Evolutionary conservation across 2,329 filamentous ascomycete genomes (phyloP), one percentile per base, ranked within the genome.

Genomic region (Phialophora verrucosa): DNA sequence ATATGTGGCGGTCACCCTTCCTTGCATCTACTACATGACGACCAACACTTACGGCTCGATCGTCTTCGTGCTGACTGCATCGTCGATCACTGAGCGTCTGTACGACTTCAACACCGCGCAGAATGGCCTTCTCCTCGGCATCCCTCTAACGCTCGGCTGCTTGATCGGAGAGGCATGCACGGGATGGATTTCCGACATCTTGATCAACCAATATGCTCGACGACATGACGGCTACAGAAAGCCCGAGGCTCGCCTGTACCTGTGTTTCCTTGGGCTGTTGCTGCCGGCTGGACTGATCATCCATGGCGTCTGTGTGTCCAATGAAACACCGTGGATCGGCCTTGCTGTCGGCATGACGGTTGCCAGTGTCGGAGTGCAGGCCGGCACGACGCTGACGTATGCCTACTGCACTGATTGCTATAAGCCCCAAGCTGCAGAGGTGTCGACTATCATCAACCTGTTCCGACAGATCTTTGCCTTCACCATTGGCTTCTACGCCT

Each of bases 401-500:
- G 56, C 56, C 12, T 59, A 59, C 56, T 59, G 56, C 25, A 59
- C 56, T 2, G 56, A 59, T 25, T 59, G 56, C 38, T 59, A 59
- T 11, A 59, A 59, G 17, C 56, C 56, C n/a, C 56, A 59, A 31
- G 56, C 56, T 25, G 56, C 56, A 7, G 56, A 59, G 29, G 56
- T 59, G 35, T 59, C 56, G 38, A 59, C 56, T 17, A 59, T 59
- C 38, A 59, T 59, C 56, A 59, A 59, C 23, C 56, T 59, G 14
- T 59, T 59, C 56, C 56, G 56, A 1, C 56, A 59, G 25, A 59
- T 60, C 47, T 62, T 62, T n/a, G 60, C 60, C 1, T 62, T 62
- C 60, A 62, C 50, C 2, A 62, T 62, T 17, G 60, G 60, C 20
- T 62, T 62, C 38, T 62, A 62, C 51, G 60, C 60, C 4, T 35